Base-by-base conservation (phyloP, 2,329 filamentous ascomycete species). In the Penicillium digitatum region DNA sequence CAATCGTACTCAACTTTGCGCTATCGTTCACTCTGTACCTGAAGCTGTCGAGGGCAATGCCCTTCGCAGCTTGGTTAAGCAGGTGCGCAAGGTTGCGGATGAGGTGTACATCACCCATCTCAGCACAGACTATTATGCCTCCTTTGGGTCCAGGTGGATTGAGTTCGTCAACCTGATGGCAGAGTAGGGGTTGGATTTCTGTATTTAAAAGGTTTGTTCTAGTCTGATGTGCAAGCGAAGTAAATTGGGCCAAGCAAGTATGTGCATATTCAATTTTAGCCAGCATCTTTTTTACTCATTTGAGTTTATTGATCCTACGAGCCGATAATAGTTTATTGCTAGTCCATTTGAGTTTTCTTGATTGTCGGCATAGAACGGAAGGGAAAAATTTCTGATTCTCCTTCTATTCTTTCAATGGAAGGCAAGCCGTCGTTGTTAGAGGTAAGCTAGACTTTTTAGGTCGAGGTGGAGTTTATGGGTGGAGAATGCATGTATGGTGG, bases 41-140 rank as follows among this genome's bases (percentile, higher is more conserved):
- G 56, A 67, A 6, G 62, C 51, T 12, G 60, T 72, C 22, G 65
- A 68, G 48, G 70, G 66, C 16, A 60, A 65, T 14, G 52, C 66
- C 9, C 65, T 72, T 26, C 64, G 63, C 9, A 58, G 59, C n/a
- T 61, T 77, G 14, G 69, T 75, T 10, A 67, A 70, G 58, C 61
- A 71, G 31, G 64, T 69, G 32, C 69, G 72, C 38, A 61, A 62
- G 29, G 64, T 72, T 6, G 72, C 71, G 11, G 73, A 74, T 29
- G 71, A 72, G 54, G 54, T 76, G 26, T 77, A 74, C 57, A 65
- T 76, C 54, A 77, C 74, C 7, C 72, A 75, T 48, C 64, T 74
- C 47, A 65, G 57, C 40, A 63, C 62, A 11, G 65, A 75, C 57
- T 76, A 75, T 59, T 77, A 76, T 60, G 68, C 74, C 32, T 68